phyloP scores from a whole-genome alignment of 169 alveolate species.

The Eimeria zaria region DNA sequence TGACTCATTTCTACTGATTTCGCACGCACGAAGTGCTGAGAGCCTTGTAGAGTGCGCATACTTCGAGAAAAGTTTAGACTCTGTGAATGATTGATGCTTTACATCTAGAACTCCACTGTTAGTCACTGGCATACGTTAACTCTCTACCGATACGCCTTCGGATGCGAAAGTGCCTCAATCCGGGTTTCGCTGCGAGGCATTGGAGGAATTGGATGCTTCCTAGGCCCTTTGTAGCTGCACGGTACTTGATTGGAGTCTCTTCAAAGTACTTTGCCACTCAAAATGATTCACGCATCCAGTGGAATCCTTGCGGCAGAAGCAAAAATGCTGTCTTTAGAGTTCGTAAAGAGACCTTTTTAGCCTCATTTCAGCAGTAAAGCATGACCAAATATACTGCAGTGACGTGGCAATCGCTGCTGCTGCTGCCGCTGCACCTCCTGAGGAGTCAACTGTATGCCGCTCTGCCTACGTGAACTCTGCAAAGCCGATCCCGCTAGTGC shows the following conservation, averaged over 20 bases:
- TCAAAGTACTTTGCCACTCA: conserved; percentile 11
- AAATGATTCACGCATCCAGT: neutral
- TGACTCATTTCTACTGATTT: neutral
- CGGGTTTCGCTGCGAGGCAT: neutral
- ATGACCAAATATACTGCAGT: neutral
- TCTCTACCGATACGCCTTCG: neutral
- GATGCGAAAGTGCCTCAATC: neutral
- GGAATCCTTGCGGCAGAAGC: conserved; percentile 2
- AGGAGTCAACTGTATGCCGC: conserved; percentile 21
- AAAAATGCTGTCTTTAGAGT: neutral
- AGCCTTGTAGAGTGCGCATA: neutral
- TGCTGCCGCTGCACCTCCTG: conserved; percentile 55
- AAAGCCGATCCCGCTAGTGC: conserved; percentile 22
- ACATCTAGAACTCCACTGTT: neutral
- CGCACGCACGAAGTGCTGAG: neutral
- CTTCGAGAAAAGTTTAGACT: neutral
- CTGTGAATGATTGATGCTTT: neutral
- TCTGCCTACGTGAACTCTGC: conserved; percentile 13
- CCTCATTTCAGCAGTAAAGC: conserved; percentile 8
- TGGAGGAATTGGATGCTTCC: neutral
- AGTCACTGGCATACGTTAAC: neutral
- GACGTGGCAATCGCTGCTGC: neutral
- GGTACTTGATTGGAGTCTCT: neutral
- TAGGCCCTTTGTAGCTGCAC: neutral
- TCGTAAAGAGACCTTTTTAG: neutral